A percentile compares a stretch with the other conserved stretches of the same genome.
Conservation (phyloP, 2,329 filamentous ascomycete species). For the Fusarium annulatum region DNA sequence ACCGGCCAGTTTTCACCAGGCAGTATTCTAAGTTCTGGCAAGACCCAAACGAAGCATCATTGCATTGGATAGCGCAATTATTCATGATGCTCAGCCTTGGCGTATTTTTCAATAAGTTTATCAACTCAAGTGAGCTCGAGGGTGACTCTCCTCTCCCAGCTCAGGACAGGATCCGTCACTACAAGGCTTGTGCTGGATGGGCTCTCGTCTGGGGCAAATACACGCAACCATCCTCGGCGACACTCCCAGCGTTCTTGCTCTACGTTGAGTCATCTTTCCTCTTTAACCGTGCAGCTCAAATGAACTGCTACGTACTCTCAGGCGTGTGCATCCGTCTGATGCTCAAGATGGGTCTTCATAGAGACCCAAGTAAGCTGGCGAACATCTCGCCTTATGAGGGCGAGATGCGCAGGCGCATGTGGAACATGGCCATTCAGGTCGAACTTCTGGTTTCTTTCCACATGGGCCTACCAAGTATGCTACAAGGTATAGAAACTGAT, state of each 20-base stretch:
- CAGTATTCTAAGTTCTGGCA: constrained; percentile 63
- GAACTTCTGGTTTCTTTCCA: constrained; percentile 75
- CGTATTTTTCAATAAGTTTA: constrained; percentile 58
- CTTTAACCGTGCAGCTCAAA: constrained; percentile 61
- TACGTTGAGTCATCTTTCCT: constrained; percentile 66
- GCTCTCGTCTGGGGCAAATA: constrained; percentile 64
- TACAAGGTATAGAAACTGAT: constrained; percentile 72
- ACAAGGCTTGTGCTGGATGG: constrained; percentile 62
- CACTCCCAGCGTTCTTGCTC: constrained; percentile 62
- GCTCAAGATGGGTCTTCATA: constrained; percentile 69
- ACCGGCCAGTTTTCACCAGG: constrained; percentile 63
- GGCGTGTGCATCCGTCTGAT: constrained; percentile 64
- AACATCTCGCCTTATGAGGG: constrained; percentile 63
- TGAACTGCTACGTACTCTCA: constrained; percentile 65
- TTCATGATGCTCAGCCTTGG: constrained; percentile 60
- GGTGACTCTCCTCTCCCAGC: constrained; percentile 53
- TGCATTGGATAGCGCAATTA: constrained; percentile 63
- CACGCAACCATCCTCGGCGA: constrained; percentile 59
- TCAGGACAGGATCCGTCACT: constrained; percentile 59
- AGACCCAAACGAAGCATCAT: constrained; percentile 51
- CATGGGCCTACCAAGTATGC: constrained; percentile 74
- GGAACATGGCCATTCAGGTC: constrained; percentile 66
- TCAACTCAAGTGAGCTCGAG: constrained; percentile 57
- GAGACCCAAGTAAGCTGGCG: constrained; percentile 64
- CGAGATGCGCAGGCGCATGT: constrained; percentile 65